These are phyloP conservation scores for Epichloe coenophiala DNA, from an alignment of 2,329 filamentous ascomycete genomes.

Conservation along the genomic window DNA sequence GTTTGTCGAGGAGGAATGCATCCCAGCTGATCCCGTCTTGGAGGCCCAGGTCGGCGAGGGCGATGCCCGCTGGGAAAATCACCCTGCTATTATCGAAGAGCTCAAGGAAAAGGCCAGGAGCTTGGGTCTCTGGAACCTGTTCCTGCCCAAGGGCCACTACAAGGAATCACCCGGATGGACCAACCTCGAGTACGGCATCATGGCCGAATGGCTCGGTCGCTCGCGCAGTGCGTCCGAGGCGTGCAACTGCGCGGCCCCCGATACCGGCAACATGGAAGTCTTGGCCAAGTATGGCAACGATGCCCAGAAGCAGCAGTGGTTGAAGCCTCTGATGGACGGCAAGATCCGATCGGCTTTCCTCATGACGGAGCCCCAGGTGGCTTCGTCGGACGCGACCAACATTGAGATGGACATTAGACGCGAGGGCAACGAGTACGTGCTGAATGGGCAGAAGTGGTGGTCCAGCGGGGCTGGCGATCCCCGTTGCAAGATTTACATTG, in stretches of 20 bases:
- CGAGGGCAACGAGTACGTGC: constrained; percentile 77
- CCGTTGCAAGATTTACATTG: constrained; percentile 84
- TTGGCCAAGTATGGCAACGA: constrained; percentile 82
- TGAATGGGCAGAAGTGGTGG: constrained; percentile 99
- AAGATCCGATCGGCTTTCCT: constrained; percentile 81
- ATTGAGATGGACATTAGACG: constrained; percentile 71
- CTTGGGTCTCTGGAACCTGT: constrained; percentile 96
- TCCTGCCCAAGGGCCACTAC: constrained; percentile 89
- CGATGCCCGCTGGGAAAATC: constrained; percentile 61
- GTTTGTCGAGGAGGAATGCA: constrained; percentile 94
- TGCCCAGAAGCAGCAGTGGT: constrained; percentile 72
- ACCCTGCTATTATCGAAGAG: constrained; percentile 74
- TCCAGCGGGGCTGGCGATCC: constrained; percentile 89
- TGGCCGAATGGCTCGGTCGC: constrained; percentile 91
- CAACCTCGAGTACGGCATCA: constrained; percentile 93
- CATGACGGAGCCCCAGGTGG: constrained; percentile 86
- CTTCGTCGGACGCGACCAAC: constrained; percentile 85
- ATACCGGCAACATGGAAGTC: constrained; percentile 94
- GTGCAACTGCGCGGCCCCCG: constrained; percentile 79
- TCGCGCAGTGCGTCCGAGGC: constrained; percentile 73
- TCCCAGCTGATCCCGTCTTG: constrained; percentile 70
- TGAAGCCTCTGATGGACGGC: constrained; percentile 68
- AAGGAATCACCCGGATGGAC: constrained; percentile 87
- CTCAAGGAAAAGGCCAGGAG: constrained; percentile 73
- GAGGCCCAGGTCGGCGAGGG: constrained; percentile 68